Percentiles rank a stretch among this genome's conserved stretches.
Evolutionary conservation across 805 yeast species (phyloP).

Genomic region (Jamesozyma piceae): DNA sequence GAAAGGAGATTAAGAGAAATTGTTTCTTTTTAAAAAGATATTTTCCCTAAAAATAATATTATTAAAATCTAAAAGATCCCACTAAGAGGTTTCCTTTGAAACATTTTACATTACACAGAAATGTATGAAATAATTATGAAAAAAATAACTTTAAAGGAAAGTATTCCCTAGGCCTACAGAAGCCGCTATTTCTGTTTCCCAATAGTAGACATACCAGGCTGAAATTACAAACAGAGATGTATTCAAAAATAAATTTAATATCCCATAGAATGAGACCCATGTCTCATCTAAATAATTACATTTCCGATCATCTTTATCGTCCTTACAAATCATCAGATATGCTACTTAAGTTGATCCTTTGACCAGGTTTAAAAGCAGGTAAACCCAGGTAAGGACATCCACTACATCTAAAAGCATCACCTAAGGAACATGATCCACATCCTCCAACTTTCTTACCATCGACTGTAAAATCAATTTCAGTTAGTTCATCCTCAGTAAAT

Average conservation of each 20-base stretch:
- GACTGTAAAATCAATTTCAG: constrained; percentile 92
- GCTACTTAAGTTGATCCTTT: constrained; percentile 65
- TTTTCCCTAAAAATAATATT: no score
- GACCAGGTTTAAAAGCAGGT: constrained; percentile 98
- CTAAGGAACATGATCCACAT: constrained; percentile 93
- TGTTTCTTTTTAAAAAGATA: no score
- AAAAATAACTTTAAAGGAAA: no score
- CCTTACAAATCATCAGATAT: constrained; percentile 65
- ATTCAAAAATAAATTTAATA: not conserved
- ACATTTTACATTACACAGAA: no score
- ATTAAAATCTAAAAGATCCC: no score
- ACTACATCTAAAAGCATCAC: constrained; percentile 97
- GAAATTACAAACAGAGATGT: not conserved
- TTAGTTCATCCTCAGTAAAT: constrained; percentile 52
- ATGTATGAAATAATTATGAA: no score
- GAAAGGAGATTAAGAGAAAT: no score
- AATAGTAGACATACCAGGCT: not conserved
- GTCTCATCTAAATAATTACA: not conserved
- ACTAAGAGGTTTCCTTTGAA: no score
- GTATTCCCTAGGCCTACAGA: not conserved
- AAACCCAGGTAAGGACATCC: constrained; percentile 96
- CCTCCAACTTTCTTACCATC: constrained; percentile 91
- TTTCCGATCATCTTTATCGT: not conserved
- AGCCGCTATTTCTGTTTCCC: not conserved
- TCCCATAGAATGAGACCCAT: not conserved